These are phyloP conservation scores for Populus hybrid DNA, from an alignment of 441 rosid genomes.

Conservation along the genomic window DNA sequence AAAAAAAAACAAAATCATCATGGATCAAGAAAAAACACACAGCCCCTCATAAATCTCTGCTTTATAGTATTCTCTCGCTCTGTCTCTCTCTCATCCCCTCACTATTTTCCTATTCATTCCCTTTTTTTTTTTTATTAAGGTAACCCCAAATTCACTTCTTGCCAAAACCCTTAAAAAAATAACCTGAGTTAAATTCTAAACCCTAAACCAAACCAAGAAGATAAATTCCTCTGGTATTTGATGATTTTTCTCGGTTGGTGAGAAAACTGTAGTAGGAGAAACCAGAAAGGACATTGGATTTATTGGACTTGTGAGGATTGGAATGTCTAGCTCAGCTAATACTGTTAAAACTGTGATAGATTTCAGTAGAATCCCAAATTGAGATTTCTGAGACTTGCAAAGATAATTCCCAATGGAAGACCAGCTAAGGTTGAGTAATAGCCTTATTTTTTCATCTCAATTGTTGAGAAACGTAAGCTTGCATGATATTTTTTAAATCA, in stretches of 20 bases:
- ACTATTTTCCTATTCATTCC: conserved; percentile 38
- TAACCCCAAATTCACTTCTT: conserved; percentile 31
- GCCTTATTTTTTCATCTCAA: neutral
- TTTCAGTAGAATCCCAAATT: neutral
- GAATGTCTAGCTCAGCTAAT: neutral
- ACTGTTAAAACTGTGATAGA: neutral
- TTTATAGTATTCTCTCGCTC: conserved; percentile 21
- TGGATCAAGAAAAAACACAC: conserved; percentile 43
- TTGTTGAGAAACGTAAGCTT: neutral
- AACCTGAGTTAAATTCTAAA: conserved; percentile 30
- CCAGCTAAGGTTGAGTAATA: neutral
- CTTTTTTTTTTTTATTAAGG: conserved; percentile 20
- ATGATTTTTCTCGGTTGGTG: neutral
- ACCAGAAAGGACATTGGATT: neutral
- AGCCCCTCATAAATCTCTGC: conserved; percentile 29
- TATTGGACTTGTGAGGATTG: neutral
- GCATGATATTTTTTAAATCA: neutral
- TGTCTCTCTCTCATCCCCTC: conserved; percentile 20
- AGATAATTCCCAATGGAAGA: neutral
- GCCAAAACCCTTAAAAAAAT: conserved; percentile 26
- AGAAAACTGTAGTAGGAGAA: neutral
- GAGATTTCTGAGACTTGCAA: neutral
- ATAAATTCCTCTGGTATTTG: conserved; percentile 47
- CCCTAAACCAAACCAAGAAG: conserved; percentile 22
- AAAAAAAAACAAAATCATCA: conserved; percentile 24